Conservation (phyloP, 2,329 filamentous ascomycete species). For the Tolypocladium tundrense region DNA sequence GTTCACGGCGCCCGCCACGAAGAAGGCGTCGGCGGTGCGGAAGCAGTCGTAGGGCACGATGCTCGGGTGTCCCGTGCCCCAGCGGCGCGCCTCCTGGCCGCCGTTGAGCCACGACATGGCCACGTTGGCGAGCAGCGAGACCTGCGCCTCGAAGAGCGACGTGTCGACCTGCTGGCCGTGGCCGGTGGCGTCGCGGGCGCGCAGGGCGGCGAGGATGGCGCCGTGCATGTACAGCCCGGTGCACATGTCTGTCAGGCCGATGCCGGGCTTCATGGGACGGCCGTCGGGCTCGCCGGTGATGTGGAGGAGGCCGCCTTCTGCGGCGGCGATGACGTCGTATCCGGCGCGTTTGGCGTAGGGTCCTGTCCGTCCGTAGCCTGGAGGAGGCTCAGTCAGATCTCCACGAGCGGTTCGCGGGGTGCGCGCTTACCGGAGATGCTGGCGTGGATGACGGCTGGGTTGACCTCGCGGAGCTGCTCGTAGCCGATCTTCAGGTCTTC, state of each 20-base stretch:
- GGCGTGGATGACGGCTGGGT: slow-evolving; percentile 29
- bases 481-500: slow-evolving; percentile 30
- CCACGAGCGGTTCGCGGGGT: not conserved
- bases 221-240: slow-evolving; percentile 34
- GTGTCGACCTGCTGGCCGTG: slow-evolving; percentile 31
- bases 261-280: slow-evolving; percentile 27
- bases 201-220: slow-evolving; percentile 30
- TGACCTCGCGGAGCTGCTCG: slow-evolving; percentile 20
- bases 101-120: slow-evolving; percentile 26
- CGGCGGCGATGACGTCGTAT: slow-evolving; percentile 33
- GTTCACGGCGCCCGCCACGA: slow-evolving; percentile 23
- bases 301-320: slow-evolving; percentile 31
- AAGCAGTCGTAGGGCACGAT: slow-evolving; percentile 36
- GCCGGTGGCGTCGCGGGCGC: slow-evolving; percentile 24
- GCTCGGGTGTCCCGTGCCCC: slow-evolving; percentile 34
- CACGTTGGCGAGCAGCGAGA: slow-evolving; percentile 30
- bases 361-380: slow-evolving; percentile 21
- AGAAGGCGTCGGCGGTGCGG: slow-evolving; percentile 20
- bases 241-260: slow-evolving; percentile 32
- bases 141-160: slow-evolving; percentile 32
- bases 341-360: slow-evolving; percentile 30
- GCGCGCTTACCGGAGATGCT: slow-evolving; percentile 22
- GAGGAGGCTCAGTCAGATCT: too few species aligned
- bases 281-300: slow-evolving; percentile 30
- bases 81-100: slow-evolving; percentile 28